phyloP scores from a whole-genome alignment of 331 rosid species.

The Spiraea crenata region DNA sequence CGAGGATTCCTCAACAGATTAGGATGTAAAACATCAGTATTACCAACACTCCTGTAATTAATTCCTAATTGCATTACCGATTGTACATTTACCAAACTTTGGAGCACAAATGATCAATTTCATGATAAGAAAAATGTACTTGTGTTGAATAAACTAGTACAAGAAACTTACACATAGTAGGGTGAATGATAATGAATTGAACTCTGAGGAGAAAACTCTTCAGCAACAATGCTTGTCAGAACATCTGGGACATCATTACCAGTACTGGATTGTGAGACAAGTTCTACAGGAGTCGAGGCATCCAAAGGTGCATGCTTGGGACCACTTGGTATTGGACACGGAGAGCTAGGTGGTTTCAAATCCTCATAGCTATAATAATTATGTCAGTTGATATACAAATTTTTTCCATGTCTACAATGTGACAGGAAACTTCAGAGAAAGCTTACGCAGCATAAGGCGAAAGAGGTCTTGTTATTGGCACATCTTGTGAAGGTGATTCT shows the following conservation, averaged over 20 bases:
- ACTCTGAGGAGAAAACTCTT: slow-evolving; percentile 33
- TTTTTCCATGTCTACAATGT: slow-evolving; percentile 11
- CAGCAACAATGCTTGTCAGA: slow-evolving; percentile 10
- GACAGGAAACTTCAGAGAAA: not conserved
- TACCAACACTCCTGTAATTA: not conserved
- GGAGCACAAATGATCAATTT: not conserved
- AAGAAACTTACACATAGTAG: slow-evolving; percentile 40
- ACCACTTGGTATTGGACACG: slow-evolving; percentile 48
- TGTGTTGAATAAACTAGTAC: not conserved
- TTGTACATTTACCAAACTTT: not conserved
- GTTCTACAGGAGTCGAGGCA: slow-evolving; percentile 28
- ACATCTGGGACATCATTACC: slow-evolving; percentile 18
- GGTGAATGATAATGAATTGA: slow-evolving; percentile 38
- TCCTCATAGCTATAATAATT: slow-evolving; percentile 46
- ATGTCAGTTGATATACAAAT: slow-evolving; percentile 18
- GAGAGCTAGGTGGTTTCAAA: slow-evolving; percentile 67
- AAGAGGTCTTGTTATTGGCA: slow-evolving; percentile 31
- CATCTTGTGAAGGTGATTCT: slow-evolving; percentile 28
- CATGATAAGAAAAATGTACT: not conserved
- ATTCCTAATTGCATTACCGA: not conserved
- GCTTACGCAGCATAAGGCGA: slow-evolving; percentile 67
- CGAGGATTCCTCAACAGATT: not conserved
- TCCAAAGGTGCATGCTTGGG: slow-evolving; percentile 29
- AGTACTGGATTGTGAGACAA: slow-evolving; percentile 27
- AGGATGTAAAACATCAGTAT: not conserved